Base-by-base conservation (phyloP, 2,329 filamentous ascomycete genomes). In the Harringtonia lauricola region DNA sequence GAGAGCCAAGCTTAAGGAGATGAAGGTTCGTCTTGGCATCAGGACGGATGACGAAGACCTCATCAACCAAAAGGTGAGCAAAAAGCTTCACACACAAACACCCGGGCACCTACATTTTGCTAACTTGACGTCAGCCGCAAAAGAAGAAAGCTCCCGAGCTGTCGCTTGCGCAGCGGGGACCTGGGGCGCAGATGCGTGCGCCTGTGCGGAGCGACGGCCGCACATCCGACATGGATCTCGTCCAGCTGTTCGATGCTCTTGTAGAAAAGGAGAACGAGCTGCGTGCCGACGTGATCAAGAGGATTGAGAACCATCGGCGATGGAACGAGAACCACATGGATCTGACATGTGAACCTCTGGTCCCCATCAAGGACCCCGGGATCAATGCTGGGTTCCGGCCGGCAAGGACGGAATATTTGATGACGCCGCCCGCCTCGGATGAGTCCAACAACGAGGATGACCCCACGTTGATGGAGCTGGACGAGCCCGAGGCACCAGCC, bases 281-380 rank as follows among this genome's bases (percentile, higher is more conserved):
- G 52, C 74, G 83, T 49, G 72, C 73, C 51, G 87, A 94, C 56
- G 86, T 96, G 59, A 86, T 94, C 61, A 79, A 79, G 54, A 90
- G 94, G 63, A 80, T 94, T 43, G 75, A 83, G 55, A 90, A 92
- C 63, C 90, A 95, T 64, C 79, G 83, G 54, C 81, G 84, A 59
- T 95, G 90, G 88, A 95, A 95, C 64, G 74, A 85, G 54, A 83
- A 86, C 57, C 88, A 86, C 67, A 76, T 94, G 55, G 89, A 96
- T 65, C 74, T 88, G 59, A 95, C 90, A 49, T 80, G 82, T 66
- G 81, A 82, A 51, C 88, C 90, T 41, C 74, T 96, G 51, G 86
- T 85, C 41, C 88, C 88, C 19, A 78, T 86, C 36, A 71, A 77
- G 55, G 82, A 86, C 47, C 70, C 76, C 52, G 69, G 66, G 35